Conservation (phyloP, 495 filamentous ascomycete genomes). For the Trichoderma asperelloides region DNA sequence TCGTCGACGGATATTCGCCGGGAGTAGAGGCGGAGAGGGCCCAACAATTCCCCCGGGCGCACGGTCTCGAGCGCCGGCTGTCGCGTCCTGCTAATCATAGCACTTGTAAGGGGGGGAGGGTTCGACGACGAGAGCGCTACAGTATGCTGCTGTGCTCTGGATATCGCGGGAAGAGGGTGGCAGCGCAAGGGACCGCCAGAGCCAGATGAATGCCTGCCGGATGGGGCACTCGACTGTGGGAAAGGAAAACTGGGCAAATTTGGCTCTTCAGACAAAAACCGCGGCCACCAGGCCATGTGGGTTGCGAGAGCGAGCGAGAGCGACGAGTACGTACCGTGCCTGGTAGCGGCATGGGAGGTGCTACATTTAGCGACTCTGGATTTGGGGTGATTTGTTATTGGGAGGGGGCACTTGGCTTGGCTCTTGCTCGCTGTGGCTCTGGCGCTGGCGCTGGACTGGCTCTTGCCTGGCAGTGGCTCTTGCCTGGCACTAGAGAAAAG, state of each 20-base stretch:
- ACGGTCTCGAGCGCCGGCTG: not conserved
- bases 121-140: not conserved
- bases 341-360: not conserved
- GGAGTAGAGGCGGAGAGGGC: not conserved
- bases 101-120: not conserved
- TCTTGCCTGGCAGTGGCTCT: not conserved
- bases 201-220: slow-evolving; percentile 3
- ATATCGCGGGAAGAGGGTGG: not conserved
- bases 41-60: slow-evolving; percentile 2
- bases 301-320: too few species aligned
- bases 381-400: not conserved
- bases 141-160: not conserved
- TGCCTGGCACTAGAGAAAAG: not conserved
- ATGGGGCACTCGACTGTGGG: not conserved
- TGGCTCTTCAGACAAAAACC: not conserved
- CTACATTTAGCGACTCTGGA: not conserved
- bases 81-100: not conserved
- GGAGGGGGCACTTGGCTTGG: not conserved
- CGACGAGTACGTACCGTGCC: too few species aligned
- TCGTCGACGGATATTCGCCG: not conserved
- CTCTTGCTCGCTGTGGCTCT: too few species aligned
- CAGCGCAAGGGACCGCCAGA: slow-evolving; percentile 1
- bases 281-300: not conserved
- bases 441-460: too few species aligned
- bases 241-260: not conserved